A percentile compares a stretch with the other conserved stretches of the same genome.
phyloP scores from a whole-genome alignment of 495 filamentous ascomycete genomes.

The Delitschia confertaspora region DNA sequence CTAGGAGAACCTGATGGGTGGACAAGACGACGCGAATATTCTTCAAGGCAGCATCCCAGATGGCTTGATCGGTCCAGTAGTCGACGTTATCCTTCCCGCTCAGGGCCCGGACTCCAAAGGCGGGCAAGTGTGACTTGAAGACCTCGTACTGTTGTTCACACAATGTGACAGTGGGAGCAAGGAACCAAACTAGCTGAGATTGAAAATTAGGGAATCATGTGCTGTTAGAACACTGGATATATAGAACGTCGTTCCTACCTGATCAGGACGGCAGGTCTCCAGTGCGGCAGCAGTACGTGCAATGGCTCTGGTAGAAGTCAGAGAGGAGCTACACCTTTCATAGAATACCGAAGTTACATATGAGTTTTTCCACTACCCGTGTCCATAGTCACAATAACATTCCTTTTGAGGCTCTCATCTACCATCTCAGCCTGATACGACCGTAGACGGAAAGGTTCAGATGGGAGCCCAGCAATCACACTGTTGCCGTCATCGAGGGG shows the following conservation, averaged over 20 bases:
- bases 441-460: conserved; percentile 45
- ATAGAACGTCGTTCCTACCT: conserved; percentile 42
- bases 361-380: conserved; percentile 90
- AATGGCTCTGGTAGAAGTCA: conserved; percentile 55
- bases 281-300: conserved; percentile 69
- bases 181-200: conserved; percentile 70
- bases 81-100: conserved; percentile 62
- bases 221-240: not conserved
- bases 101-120: conserved; percentile 54
- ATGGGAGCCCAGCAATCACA: too few relatives aligned
- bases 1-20: conserved; percentile 66
- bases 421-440: conserved; percentile 90
- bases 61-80: conserved; percentile 59
- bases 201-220: conserved; percentile 14
- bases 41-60: conserved; percentile 65
- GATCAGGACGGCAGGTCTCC: conserved; percentile 47
- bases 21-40: conserved; percentile 67
- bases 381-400: conserved; percentile 89
- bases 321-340: not conserved
- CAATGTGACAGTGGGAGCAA: conserved; percentile 68
- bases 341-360: conserved; percentile 50
- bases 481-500: too few relatives aligned
- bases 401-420: conserved; percentile 64
- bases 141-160: conserved; percentile 63
- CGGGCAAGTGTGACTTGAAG: conserved; percentile 52